Percentiles rank a stretch among this genome's conserved stretches.
phyloP scores from a whole-genome alignment of 306 rosid species.

The Vicia faba region DNA sequence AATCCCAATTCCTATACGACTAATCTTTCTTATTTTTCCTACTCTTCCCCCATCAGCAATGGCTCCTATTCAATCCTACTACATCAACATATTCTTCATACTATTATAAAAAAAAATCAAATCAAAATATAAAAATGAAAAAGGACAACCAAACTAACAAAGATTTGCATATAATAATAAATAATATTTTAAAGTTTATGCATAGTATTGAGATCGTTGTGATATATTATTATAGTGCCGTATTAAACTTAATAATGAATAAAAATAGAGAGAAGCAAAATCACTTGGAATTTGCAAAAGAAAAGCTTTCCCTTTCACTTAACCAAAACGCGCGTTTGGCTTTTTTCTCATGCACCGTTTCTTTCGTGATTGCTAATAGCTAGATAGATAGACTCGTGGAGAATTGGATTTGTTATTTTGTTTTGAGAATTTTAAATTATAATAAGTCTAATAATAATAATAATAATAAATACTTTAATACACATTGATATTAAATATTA shows the following conservation, averaged over 20 bases:
- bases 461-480: background rate
- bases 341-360: conserved; percentile 16
- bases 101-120: background rate
- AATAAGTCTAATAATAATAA: conserved; percentile 17
- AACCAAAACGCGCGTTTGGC: conserved; percentile 31
- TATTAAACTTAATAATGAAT: conserved; percentile 9
- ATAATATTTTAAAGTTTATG: background rate
- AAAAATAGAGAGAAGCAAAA: conserved; percentile 25
- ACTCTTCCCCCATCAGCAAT: conserved; percentile 12
- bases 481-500: no score
- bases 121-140: background rate
- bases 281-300: background rate
- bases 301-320: conserved; percentile 12
- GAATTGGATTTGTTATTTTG: conserved; percentile 29
- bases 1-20: background rate
- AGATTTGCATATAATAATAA: background rate
- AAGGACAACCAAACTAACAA: background rate
- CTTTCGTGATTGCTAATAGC: conserved; percentile 4
- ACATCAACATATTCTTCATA: background rate
- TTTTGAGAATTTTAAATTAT: conserved; percentile 11
- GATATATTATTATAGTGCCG: conserved; percentile 22
- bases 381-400: conserved; percentile 39
- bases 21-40: background rate
- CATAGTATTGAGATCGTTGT: background rate
- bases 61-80: conserved; percentile 7